A percentile compares a stretch with the other conserved stretches of the same genome.
phyloP scores from a whole-genome alignment of 371 early-diverging fungal genomes.

The Funneliformis caledonium region DNA sequence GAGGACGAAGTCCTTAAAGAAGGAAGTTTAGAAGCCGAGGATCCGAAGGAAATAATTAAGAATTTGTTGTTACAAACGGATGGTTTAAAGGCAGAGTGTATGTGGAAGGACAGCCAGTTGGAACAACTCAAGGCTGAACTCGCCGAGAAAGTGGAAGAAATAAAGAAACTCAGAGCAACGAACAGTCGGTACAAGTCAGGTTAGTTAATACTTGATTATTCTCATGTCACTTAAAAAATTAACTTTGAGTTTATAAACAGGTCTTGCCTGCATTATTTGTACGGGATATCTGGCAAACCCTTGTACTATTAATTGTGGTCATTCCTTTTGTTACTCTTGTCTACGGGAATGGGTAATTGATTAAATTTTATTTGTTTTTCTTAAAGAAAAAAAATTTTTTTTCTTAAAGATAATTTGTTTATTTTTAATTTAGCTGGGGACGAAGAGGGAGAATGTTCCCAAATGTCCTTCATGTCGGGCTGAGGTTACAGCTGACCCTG shows the following conservation, averaged over 20 bases:
- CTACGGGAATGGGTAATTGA: constrained; percentile 45
- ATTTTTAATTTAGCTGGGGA: neutral
- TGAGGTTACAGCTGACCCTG: constrained; percentile 45
- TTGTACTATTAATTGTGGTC: constrained; percentile 48
- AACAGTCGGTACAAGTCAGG: neutral
- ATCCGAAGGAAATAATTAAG: neutral
- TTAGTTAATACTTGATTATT: neutral
- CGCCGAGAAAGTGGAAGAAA: neutral
- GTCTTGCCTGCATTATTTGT: constrained; percentile 48
- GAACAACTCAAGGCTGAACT: neutral
- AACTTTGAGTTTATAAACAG: constrained; percentile 13
- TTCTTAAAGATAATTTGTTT: neutral
- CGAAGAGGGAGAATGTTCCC: neutral
- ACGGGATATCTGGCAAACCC: constrained; percentile 48
- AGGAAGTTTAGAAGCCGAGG: neutral
- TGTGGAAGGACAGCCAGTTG: neutral
- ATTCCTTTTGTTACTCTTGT: constrained; percentile 49
- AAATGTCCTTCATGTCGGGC: constrained; percentile 49
- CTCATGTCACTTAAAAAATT: neutral
- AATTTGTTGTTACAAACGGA: neutral
- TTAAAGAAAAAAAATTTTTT: constrained; percentile 24
- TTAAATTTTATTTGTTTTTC: neutral
- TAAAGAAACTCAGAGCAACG: neutral
- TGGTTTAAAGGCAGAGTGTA: neutral
- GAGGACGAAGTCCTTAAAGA: neutral